A percentile compares a stretch with the other conserved stretches of the same genome.
phyloP scores from a whole-genome alignment of 768 basidiomycete genomes.

The Hemileccinum impolitum region DNA sequence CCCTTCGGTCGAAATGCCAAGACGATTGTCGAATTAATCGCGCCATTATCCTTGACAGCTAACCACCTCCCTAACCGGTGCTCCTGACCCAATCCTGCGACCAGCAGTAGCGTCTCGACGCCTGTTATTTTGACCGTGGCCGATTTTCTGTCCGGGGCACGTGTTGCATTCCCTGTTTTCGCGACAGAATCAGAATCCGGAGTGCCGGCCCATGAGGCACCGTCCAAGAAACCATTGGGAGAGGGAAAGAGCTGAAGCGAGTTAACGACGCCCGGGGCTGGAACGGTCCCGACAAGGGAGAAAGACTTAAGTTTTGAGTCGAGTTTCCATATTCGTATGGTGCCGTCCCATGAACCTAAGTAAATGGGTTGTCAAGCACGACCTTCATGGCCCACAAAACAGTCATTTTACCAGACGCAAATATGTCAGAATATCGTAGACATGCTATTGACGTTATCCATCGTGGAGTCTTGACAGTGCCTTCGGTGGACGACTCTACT shows the following conservation, averaged over 20 bases:
- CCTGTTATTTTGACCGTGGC: slow-evolving; percentile 28
- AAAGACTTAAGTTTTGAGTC: slow-evolving; percentile 79
- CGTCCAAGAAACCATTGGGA: slow-evolving; percentile 38
- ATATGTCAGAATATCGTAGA: slow-evolving; percentile 85
- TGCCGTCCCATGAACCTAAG: slow-evolving; percentile 90
- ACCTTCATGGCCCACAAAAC: not conserved
- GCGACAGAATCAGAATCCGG: not conserved
- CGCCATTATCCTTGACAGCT: slow-evolving; percentile 64
- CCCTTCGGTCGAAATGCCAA: slow-evolving; percentile 46
- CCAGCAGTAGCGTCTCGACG: slow-evolving; percentile 49
- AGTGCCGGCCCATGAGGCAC: slow-evolving; percentile 40
- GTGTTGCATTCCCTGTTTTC: not conserved
- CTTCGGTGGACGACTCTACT: slow-evolving; percentile 67
- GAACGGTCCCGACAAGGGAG: slow-evolving; percentile 56
- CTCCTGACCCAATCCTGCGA: slow-evolving; percentile 85
- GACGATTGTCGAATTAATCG: slow-evolving; percentile 69
- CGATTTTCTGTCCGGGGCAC: slow-evolving; percentile 1
- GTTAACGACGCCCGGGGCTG: slow-evolving; percentile 81
- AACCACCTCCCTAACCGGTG: slow-evolving; percentile 90
- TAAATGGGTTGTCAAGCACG: slow-evolving; percentile 2
- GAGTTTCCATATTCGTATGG: slow-evolving; percentile 88
- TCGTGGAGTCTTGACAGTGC: slow-evolving; percentile 70
- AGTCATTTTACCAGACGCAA: slow-evolving; percentile 71
- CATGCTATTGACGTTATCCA: slow-evolving; percentile 88
- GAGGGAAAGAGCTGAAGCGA: slow-evolving; percentile 77